Evolutionary conservation across 441 rosid genomes (phyloP).

Genomic region (Cnidoscolus chayamansa): DNA sequence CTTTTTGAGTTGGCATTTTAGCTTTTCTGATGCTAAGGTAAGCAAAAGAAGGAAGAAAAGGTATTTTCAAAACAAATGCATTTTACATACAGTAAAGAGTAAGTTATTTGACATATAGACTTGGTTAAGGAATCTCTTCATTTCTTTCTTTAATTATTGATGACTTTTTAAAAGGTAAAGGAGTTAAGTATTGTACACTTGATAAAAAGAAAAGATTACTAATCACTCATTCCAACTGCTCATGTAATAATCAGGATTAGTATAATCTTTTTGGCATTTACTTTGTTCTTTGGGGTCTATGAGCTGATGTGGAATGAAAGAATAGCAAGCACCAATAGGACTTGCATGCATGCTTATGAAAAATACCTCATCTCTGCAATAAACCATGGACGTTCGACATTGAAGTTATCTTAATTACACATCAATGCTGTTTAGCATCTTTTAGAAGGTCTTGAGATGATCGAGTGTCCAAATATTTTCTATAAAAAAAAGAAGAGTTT

Average conservation of each 20-base stretch:
- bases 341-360: neutral
- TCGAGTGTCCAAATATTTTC: too few relatives aligned
- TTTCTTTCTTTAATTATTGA: neutral
- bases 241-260: neutral
- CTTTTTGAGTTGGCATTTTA: slow-evolving; percentile 17
- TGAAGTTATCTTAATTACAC: neutral
- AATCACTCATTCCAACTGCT: neutral
- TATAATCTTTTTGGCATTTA: neutral
- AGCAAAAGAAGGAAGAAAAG: too few relatives aligned
- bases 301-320: slow-evolving; percentile 3
- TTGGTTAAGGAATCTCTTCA: neutral
- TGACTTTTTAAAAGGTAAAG: neutral
- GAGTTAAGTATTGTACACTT: too few relatives aligned
- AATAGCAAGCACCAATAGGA: neutral
- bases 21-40: too few relatives aligned
- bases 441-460: too few relatives aligned
- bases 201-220: neutral
- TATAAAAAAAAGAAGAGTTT: too few relatives aligned
- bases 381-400: neutral
- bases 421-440: neutral
- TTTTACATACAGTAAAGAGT: neutral
- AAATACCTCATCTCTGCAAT: neutral
- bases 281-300: neutral
- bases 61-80: too few relatives aligned
- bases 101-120: neutral